Base-by-base conservation (phyloP, 75 land plant genomes). In the Picea glauca region DNA sequence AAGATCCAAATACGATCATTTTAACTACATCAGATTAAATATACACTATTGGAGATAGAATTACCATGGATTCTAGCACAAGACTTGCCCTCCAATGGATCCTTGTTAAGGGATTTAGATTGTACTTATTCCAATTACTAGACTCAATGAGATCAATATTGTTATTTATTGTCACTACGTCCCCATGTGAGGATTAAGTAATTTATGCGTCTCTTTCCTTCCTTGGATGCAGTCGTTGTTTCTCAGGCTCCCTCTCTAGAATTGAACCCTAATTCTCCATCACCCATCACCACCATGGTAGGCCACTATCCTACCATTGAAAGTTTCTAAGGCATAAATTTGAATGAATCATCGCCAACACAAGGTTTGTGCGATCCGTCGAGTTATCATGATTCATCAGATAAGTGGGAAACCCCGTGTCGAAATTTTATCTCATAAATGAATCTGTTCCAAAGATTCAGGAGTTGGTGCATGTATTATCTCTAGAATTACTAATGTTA, bases 141-240 rank as follows among this genome's bases (percentile, higher is more conserved):
- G 43, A 85, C 81, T 85, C 78, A 12, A 61, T 61, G 76, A 82
- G 76, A 78, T 77, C 40, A 58, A 73, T 85, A 85, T 85, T 85
- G 84, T 85, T 85, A 82, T 85, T 82, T 85, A 85, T 85, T 85
- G 81, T 79, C 87, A 85, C 87, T 83, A 83, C 80, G 78, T 82
- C 81, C 84, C 80, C 77, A 65, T 84, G 80, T 82, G 82, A 77
- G 78, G 87, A 81, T 81, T 81, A 73, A 80, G 82, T 84, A 81
- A 86, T 82, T 86, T 83, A 80, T 76, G 65, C 78, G 61, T 82
- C 59, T 81, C 54, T 3, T 35, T 1, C 38, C 88, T 79, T 76
- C 82, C 82, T 81, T 82, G 77, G 88, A 82, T 86, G 84, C 82
- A 81, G 84, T 86, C 78, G 85, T 75, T 72, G 64, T 85, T 85